Percentiles rank a stretch among this genome's conserved stretches.
phyloP scores from a whole-genome alignment of 495 filamentous ascomycete species.

The Neurospora cerealis region DNA sequence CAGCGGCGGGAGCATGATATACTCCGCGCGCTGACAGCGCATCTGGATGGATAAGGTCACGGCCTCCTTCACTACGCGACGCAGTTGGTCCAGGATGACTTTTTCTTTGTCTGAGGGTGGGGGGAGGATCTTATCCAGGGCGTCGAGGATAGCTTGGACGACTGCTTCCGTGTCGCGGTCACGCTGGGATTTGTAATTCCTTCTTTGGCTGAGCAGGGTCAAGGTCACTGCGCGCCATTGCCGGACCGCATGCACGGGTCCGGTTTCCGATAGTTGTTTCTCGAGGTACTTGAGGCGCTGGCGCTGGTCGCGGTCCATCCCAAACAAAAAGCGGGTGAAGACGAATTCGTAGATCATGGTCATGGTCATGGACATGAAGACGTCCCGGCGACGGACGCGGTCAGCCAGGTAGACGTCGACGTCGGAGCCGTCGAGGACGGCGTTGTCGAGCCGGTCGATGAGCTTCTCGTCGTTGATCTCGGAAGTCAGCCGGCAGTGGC shows the following conservation, averaged over 20 bases:
- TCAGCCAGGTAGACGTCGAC: conserved; percentile 78
- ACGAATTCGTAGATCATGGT: conserved; percentile 97
- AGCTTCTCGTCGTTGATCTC: conserved; percentile 82
- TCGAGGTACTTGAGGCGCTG: conserved; percentile 93
- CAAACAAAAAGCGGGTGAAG: conserved; percentile 94
- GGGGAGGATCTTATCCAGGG: conserved; percentile 68
- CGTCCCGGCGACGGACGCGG: conserved; percentile 74
- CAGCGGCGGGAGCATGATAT: conserved; percentile 93
- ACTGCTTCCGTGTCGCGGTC: conserved; percentile 82
- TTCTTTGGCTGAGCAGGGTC: conserved; percentile 70
- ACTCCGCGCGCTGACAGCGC: conserved; percentile 91
- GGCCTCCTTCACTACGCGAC: conserved; percentile 71
- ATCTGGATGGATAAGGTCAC: conserved; percentile 88
- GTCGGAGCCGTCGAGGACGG: conserved; percentile 85
- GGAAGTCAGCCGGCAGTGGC: conserved; percentile 66
- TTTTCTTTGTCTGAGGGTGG: conserved; percentile 64
- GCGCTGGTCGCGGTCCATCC: conserved; percentile 93
- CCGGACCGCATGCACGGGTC: conserved; percentile 69
- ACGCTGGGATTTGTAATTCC: conserved; percentile 63
- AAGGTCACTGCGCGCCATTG: conserved; percentile 95
- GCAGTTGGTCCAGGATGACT: conserved; percentile 69
- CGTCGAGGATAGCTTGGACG: conserved; percentile 71
- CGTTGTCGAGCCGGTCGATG: conserved; percentile 85
- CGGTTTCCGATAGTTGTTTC: conserved; percentile 80
- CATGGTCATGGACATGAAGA: conserved; percentile 97